Evolutionary conservation across 306 rosid species (phyloP).

Genomic region (Benincasa hispida): DNA sequence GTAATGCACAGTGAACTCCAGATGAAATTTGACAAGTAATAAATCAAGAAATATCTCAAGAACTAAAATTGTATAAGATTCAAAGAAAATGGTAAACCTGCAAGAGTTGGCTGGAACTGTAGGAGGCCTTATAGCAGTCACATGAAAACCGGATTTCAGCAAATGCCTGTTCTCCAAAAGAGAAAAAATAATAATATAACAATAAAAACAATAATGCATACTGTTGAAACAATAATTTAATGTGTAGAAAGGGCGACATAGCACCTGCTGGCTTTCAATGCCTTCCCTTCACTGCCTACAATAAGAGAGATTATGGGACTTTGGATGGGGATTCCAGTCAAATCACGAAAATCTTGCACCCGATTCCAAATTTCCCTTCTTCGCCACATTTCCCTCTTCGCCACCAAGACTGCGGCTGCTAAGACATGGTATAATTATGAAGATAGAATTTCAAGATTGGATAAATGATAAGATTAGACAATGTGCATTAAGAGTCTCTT

Average conservation of each 20-base stretch:
- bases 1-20: background rate
- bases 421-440: conserved; percentile 13
- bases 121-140: conserved; percentile 93
- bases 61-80: background rate
- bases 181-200: background rate
- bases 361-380: conserved; percentile 60
- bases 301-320: conserved; percentile 84
- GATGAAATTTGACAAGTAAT: background rate
- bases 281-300: conserved; percentile 79
- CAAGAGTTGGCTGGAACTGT: conserved; percentile 93
- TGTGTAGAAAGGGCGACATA: background rate
- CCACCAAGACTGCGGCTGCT: conserved; percentile 76
- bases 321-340: conserved; percentile 77
- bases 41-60: background rate
- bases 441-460: background rate
- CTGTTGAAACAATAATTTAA: background rate
- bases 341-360: conserved; percentile 60
- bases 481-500: background rate
- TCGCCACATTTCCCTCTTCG: conserved; percentile 74
- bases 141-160: conserved; percentile 86
- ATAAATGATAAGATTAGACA: background rate
- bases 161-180: conserved; percentile 42
- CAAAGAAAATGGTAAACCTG: conserved; percentile 39
- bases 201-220: background rate
- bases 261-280: conserved; percentile 75